phyloP scores from a whole-genome alignment of 345 rosid species.

The Geranium rotundifolium region DNA sequence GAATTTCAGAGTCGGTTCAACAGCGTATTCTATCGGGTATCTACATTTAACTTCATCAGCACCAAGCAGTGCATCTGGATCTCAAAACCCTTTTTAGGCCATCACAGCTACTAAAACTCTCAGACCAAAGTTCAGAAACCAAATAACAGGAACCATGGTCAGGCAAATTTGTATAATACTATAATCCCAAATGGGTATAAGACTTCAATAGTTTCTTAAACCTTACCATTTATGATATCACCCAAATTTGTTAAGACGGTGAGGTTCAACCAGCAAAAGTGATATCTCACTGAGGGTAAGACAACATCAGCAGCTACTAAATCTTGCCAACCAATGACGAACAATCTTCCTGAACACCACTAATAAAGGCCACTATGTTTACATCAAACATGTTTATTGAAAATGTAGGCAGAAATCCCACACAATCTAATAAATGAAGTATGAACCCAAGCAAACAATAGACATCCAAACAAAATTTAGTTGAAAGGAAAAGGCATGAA shows the following conservation, averaged over 20 bases:
- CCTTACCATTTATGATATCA: not conserved
- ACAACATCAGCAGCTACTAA: not conserved
- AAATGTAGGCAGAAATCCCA: no score
- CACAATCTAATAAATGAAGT: no score
- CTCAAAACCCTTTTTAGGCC: not conserved
- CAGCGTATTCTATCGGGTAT: conserved; percentile 6
- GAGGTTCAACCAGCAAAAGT: not conserved
- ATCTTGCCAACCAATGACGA: not conserved
- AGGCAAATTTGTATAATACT: no score
- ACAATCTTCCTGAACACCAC: no score
- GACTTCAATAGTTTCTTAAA: not conserved
- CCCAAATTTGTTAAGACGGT: not conserved
- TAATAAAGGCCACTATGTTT: no score
- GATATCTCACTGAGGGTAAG: not conserved
- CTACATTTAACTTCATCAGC: conserved; percentile 1
- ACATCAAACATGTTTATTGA: not conserved
- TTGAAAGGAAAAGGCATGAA: not conserved
- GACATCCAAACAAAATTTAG: not conserved
- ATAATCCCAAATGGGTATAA: not conserved
- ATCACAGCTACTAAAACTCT: not conserved
- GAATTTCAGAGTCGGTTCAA: not conserved
- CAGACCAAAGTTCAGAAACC: not conserved
- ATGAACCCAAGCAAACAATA: no score
- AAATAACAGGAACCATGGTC: no score
- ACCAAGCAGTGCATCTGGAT: not conserved